Evolutionary conservation across 2,329 filamentous ascomycete genomes (phyloP).

Genomic region (Sodiomyces alkalinus): DNA sequence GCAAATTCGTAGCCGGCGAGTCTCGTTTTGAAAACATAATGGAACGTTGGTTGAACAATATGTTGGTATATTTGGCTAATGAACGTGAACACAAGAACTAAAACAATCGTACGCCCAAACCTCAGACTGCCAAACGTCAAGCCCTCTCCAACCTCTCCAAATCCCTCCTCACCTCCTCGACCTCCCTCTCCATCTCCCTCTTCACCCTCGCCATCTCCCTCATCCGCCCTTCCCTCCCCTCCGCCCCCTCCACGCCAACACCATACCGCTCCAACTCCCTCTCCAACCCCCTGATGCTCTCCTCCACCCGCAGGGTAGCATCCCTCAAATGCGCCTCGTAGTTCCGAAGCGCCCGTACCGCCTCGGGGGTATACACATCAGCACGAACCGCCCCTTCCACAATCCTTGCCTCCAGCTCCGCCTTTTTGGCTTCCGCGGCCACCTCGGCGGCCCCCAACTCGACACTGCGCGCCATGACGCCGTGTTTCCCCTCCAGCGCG

Average conservation of each 20-base stretch:
- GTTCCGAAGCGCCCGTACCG: constrained; percentile 24
- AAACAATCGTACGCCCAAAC: too few relatives aligned
- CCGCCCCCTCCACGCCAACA: constrained; percentile 19
- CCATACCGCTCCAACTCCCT: constrained; percentile 35
- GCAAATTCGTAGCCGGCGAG: too few relatives aligned
- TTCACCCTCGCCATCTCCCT: constrained; percentile 37
- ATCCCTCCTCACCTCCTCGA: constrained; percentile 34
- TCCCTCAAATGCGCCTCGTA: constrained; percentile 35
- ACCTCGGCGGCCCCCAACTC: constrained; percentile 33
- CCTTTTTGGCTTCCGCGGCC: constrained; percentile 25
- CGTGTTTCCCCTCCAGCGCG: constrained; percentile 39
- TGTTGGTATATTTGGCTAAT: too few relatives aligned
- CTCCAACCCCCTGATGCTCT: constrained; percentile 23
- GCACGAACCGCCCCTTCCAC: constrained; percentile 18
- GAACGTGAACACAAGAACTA: background rate
- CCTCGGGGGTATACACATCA: constrained; percentile 30
- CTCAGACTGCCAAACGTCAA: background rate
- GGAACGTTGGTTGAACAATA: too few relatives aligned
- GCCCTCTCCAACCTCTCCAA: constrained; percentile 19
- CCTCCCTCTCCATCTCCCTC: constrained; percentile 31
- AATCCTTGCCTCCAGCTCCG: constrained; percentile 21
- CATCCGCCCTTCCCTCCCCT: constrained; percentile 31
- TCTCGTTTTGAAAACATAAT: too few relatives aligned
- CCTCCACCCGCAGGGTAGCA: constrained; percentile 27
- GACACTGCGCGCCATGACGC: constrained; percentile 31